Conservation (phyloP, 306 rosid species). For the Dryas drummondii region DNA sequence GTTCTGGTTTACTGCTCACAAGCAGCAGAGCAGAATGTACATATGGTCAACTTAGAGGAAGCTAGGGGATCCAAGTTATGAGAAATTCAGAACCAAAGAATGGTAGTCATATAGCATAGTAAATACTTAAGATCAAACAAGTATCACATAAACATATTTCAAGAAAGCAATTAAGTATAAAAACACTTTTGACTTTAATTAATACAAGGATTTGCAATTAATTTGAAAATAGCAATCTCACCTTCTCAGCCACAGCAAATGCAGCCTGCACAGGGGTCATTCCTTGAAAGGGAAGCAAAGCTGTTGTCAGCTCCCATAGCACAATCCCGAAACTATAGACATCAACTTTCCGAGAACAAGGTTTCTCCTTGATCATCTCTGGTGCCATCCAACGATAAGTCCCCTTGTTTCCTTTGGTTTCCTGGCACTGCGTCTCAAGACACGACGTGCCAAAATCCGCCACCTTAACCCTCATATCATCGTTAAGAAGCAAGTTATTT, state of each 20-base stretch:
- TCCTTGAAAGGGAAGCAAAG: conserved; percentile 93
- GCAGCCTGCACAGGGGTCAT: conserved; percentile 99
- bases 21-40: background rate
- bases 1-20: background rate
- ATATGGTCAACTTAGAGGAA: background rate
- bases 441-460: conserved; percentile 97
- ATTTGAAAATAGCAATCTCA: conserved; percentile 33
- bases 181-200: background rate
- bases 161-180: background rate
- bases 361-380: conserved; percentile 92
- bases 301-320: conserved; percentile 95
- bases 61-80: background rate
- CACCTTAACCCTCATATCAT: conserved; percentile 97
- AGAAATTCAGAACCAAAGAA: background rate
- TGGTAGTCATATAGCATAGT: background rate
- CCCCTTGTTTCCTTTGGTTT: conserved; percentile 97
- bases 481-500: conserved; percentile 89
- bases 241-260: conserved; percentile 98
- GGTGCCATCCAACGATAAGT: conserved; percentile 99
- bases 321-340: conserved; percentile 96
- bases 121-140: background rate
- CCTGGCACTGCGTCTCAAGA: conserved; percentile 83
- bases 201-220: background rate
- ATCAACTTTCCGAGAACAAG: conserved; percentile 82
- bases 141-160: background rate